Evolutionary conservation across 2,329 filamentous ascomycete genomes (phyloP).

Genomic region (Colletotrichum karsti): DNA sequence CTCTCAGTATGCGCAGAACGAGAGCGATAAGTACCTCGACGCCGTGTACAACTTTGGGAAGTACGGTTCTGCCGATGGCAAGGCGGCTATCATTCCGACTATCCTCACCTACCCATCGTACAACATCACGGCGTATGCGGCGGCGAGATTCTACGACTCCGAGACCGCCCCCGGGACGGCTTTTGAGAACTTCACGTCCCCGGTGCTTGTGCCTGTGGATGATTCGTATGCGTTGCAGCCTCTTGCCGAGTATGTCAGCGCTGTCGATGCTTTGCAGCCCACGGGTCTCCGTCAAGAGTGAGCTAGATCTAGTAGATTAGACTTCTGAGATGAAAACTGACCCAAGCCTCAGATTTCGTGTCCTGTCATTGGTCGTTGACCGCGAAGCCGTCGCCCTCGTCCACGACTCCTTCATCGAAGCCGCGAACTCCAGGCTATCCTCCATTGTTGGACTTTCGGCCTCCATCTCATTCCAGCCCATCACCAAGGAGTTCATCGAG

Average conservation of each 20-base stretch:
- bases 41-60: slow-evolving; percentile 31
- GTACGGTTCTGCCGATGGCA: slow-evolving; percentile 22
- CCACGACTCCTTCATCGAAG: slow-evolving; percentile 21
- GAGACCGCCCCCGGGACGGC: slow-evolving; percentile 5
- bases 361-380: slow-evolving; percentile 25
- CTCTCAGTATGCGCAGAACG: slow-evolving; percentile 14
- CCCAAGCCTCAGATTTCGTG: slow-evolving; percentile 18
- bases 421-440: slow-evolving; percentile 10
- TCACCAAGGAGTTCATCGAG: slow-evolving; percentile 26
- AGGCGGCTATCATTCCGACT: slow-evolving; percentile 30
- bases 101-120: slow-evolving; percentile 26
- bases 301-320: background rate
- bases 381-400: slow-evolving; percentile 24
- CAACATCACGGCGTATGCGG: slow-evolving; percentile 27
- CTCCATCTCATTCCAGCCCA: slow-evolving; percentile 30
- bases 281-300: slow-evolving; percentile 28
- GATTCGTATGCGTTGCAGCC: slow-evolving; percentile 25
- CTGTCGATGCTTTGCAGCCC: slow-evolving; percentile 27
- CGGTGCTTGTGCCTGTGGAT: slow-evolving; percentile 18
- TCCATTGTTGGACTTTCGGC: slow-evolving; percentile 14
- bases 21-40: slow-evolving; percentile 26
- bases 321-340: background rate
- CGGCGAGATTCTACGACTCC: slow-evolving; percentile 28
- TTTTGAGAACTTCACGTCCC: slow-evolving; percentile 30
- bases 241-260: slow-evolving; percentile 22